Evolutionary conservation across 208 protist genomes (phyloP).

Genomic region (Trichomonas tenax): DNA sequence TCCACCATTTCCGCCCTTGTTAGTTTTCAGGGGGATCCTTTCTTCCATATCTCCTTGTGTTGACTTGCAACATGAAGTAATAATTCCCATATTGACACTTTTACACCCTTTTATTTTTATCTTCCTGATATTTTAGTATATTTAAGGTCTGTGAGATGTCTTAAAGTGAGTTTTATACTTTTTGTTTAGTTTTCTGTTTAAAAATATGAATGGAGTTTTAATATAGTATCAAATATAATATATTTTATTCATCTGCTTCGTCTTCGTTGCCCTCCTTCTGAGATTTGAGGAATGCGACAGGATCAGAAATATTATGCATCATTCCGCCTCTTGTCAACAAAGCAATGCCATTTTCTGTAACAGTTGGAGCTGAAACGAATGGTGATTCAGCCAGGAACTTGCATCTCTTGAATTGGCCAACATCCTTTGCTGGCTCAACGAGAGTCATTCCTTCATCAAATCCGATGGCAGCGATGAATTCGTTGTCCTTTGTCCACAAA

Average conservation of each 20-base stretch:
- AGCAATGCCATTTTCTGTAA: neutral
- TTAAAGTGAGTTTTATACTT: too few species aligned
- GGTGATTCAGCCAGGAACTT: neutral
- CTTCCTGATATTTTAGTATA: too few species aligned
- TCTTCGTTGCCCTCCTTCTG: neutral
- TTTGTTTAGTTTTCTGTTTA: too few species aligned
- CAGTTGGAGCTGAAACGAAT: neutral
- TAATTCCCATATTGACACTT: neutral
- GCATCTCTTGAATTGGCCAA: neutral
- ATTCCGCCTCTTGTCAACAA: neutral
- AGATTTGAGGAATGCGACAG: neutral
- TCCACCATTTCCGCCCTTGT: neutral
- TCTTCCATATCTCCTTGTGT: neutral
- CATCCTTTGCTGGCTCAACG: neutral
- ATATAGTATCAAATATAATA: neutral
- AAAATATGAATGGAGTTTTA: too few species aligned
- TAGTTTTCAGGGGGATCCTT: neutral
- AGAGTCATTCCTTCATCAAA: conserved; percentile 18
- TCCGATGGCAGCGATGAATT: neutral
- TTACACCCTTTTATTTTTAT: neutral
- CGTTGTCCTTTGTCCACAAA: neutral
- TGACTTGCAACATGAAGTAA: neutral
- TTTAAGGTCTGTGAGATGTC: too few species aligned
- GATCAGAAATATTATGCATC: neutral
- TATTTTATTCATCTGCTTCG: neutral